These are phyloP conservation scores for Fusarium bulbicola DNA, from an alignment of 2,329 filamentous ascomycete genomes.

Conservation along the genomic window DNA sequence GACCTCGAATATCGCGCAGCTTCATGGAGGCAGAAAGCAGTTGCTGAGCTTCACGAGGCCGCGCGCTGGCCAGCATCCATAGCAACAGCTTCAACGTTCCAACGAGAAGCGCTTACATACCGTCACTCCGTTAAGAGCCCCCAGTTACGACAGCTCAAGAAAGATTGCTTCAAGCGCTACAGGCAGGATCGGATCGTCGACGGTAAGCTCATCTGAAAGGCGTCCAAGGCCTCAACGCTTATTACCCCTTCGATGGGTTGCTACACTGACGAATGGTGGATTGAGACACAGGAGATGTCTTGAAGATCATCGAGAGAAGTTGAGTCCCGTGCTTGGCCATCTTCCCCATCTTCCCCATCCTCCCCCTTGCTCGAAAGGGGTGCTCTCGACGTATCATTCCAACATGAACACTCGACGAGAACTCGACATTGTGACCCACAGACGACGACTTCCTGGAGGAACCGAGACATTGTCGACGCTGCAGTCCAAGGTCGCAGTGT, in stretches of 20 bases:
- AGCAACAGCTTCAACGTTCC: rapidly evolving
- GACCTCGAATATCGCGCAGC: rapidly evolving
- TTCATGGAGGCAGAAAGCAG: rapidly evolving
- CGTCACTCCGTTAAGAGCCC: rapidly evolving
- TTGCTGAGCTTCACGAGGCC: rapidly evolving
- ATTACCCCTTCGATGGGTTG: rapidly evolving
- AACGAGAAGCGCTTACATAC: rapidly evolving
- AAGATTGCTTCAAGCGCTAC: rapidly evolving
- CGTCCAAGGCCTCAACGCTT: rapidly evolving
- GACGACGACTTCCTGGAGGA: rapidly evolving
- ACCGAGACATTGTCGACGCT: rapidly evolving
- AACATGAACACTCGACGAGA: rapidly evolving
- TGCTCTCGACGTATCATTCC: rapidly evolving
- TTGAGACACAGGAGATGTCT: rapidly evolving
- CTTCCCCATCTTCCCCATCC: too few relatives aligned
- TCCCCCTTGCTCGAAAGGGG: neutral
- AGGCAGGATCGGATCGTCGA: neutral
- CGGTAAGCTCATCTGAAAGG: too few relatives aligned
- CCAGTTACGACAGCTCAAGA: neutral
- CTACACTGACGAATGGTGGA: rapidly evolving
- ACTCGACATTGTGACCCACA: rapidly evolving
- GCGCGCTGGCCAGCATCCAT: rapidly evolving
- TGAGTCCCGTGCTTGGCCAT: neutral
- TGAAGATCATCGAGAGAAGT: neutral
- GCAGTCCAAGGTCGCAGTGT: neutral